A percentile compares a stretch with the other conserved stretches of the same genome.
Evolutionary conservation across 257 asterid species (phyloP).

Genomic region (Forsythia viridissima): DNA sequence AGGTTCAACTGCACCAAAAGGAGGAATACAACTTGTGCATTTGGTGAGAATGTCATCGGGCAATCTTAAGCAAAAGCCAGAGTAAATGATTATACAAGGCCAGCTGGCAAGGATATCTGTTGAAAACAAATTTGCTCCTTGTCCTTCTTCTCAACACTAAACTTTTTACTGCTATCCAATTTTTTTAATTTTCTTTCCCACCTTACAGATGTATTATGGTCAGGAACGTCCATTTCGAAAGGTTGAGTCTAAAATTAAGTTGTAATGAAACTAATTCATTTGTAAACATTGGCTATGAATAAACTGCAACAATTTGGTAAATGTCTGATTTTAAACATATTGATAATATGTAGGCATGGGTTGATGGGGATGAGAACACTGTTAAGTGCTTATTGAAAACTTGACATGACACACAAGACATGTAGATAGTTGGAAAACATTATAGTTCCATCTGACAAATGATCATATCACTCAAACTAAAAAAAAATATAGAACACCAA

Average conservation of each 20-base stretch:
- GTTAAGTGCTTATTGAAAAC: background rate
- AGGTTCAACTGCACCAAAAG: constrained; percentile 72
- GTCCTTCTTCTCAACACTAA: background rate
- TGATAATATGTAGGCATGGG: background rate
- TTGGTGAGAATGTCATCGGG: background rate
- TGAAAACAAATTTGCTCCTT: background rate
- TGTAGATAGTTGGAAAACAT: background rate
- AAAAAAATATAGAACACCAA: background rate
- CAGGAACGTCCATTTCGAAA: background rate
- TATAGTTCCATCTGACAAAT: too few species aligned
- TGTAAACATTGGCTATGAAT: too few species aligned
- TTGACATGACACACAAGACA: background rate
- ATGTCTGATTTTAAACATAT: background rate
- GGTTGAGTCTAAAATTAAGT: too few species aligned
- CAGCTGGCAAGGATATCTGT: background rate
- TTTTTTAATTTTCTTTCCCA: background rate
- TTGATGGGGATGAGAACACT: background rate
- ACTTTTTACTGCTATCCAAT: background rate
- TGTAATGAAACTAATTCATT: too few species aligned
- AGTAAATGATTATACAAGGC: background rate
- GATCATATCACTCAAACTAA: background rate
- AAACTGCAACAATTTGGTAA: background rate
- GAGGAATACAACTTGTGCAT: background rate
- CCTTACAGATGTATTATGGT: background rate
- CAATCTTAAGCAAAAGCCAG: background rate